Base-by-base conservation (phyloP, 805 yeast genomes). In the Metschnikowia santaceciliae region DNA sequence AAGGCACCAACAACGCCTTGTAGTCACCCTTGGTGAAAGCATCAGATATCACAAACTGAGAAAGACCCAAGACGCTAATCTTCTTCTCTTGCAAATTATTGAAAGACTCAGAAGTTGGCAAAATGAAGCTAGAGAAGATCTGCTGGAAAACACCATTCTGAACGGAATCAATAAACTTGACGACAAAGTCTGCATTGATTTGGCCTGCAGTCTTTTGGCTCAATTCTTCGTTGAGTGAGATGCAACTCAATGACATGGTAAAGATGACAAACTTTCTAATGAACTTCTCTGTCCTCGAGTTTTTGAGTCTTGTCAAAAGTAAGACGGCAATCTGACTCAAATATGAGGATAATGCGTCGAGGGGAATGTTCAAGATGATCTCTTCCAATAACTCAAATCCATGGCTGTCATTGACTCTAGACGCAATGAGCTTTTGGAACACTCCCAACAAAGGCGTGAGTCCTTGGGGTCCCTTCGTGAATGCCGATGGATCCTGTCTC, bases 351-450 rank as follows among this genome's bases (percentile, higher is more conserved):
- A 91, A 65, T 3, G 65, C 55, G 0, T 62, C 64, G 40, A 81
- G 59, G 5, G 88, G 83, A 42, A 90, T 69, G 52, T 76, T 68
- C 40, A 81, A 61, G 40, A 92, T 66, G 45, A 94, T 83, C 2
- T 78, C 71, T 63, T 88, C 91, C 42, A 94, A 69, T 40, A 94
- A 71, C 50, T 94, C 98, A 67, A 94, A 86, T 1, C 97, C 98
- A 60, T 82, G 78, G 36, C 70, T 70, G 61, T 94, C 98, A 60
- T 90, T 86, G 14, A 82, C 78, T 57, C 86, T 87, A 0, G 97
- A 89, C 0, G 97, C 83, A 47, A 94, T 82, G 57, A 94, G 74
- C 66, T 91, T 90, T 71, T 95, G 99, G 75, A 89, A 95, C n/a
- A 94, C 96, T 37, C 99, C 99, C 38, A 94, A 73, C 32, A 94